Evolutionary conservation across 116 monocot species (phyloP).

Genomic region (Papilionanthe hybrid): DNA sequence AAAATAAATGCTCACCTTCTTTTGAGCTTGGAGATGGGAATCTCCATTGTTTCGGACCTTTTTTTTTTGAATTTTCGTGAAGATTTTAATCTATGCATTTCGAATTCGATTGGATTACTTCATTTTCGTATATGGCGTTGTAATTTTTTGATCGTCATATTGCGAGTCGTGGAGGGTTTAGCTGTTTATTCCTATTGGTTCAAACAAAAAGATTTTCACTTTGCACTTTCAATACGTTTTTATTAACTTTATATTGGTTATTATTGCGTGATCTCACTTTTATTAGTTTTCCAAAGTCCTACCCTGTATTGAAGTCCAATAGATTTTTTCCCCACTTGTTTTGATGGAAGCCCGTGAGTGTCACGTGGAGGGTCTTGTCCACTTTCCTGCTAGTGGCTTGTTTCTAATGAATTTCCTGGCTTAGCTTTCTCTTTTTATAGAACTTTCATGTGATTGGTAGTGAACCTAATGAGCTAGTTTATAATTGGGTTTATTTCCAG

Average conservation of each 20-base stretch:
- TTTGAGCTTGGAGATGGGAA: background rate
- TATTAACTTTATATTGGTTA: background rate
- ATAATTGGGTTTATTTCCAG: slow-evolving; percentile 6
- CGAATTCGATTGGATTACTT: background rate
- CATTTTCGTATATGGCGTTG: too few relatives aligned
- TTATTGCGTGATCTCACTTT: background rate
- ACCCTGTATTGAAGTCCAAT: background rate
- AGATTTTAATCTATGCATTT: background rate
- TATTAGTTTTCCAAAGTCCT: background rate
- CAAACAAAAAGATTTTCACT: background rate
- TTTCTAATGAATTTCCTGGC: slow-evolving; percentile 6
- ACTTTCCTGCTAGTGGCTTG: background rate
- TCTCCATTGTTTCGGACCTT: background rate
- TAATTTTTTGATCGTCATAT: too few relatives aligned
- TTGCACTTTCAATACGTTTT: background rate
- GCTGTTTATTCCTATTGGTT: background rate
- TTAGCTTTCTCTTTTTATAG: slow-evolving; percentile 14
- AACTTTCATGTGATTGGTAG: slow-evolving; percentile 44
- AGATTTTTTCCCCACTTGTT: background rate
- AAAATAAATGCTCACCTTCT: background rate
- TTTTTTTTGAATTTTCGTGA: background rate
- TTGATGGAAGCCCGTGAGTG: slow-evolving; percentile 10
- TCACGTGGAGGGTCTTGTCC: background rate
- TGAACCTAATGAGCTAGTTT: slow-evolving; percentile 8
- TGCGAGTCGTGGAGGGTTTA: too few relatives aligned